Conservation (phyloP, 192 early-diverging fungal genomes). For the Coemansia sp. region DNA sequence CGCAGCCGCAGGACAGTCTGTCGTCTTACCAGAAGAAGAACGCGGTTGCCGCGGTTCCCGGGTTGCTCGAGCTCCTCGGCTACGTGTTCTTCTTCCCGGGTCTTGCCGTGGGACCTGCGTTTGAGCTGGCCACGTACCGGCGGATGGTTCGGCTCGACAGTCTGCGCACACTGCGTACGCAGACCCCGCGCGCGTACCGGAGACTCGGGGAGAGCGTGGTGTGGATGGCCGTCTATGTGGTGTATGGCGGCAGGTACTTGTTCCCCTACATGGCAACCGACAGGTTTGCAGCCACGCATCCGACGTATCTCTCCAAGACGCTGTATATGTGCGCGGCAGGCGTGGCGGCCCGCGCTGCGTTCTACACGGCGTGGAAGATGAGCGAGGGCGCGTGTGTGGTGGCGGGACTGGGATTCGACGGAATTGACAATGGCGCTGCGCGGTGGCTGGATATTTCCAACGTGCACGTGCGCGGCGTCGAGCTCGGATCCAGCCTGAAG, state of each 20-base stretch:
- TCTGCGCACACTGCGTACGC: conserved; percentile 3
- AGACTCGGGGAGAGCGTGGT: conserved; percentile 31
- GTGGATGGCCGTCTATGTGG: conserved; percentile 46
- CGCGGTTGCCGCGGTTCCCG: conserved; percentile 63
- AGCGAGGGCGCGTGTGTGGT: conserved; percentile 83
- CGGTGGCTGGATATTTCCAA: conserved; percentile 78
- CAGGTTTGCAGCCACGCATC: conserved; percentile 14
- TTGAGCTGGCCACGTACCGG: conserved; percentile 63
- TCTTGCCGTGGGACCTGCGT: conserved; percentile 82
- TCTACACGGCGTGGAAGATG: conserved; percentile 90
- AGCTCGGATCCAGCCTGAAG: conserved; percentile 77
- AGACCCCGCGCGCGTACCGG: conserved; percentile 27
- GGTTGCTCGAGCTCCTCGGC: conserved; percentile 76
- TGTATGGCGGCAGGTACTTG: conserved; percentile 16
- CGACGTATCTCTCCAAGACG: conserved; percentile 10
- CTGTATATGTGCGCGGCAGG: conserved; percentile 31
- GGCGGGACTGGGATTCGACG: conserved; percentile 82
- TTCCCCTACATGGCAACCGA: conserved; percentile 23
- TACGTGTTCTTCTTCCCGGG: conserved; percentile 89
- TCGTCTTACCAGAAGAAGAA: conserved; percentile 67
- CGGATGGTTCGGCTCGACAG: conserved; percentile 56
- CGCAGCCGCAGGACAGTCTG: conserved; percentile 25
- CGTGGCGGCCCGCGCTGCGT: conserved; percentile 51
- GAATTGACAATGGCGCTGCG: conserved; percentile 41
- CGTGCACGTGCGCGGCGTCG: conserved; percentile 71